These are phyloP conservation scores for Leucocoprinus birnbaumii DNA, from an alignment of 768 basidiomycete genomes.

Conservation along the genomic window DNA sequence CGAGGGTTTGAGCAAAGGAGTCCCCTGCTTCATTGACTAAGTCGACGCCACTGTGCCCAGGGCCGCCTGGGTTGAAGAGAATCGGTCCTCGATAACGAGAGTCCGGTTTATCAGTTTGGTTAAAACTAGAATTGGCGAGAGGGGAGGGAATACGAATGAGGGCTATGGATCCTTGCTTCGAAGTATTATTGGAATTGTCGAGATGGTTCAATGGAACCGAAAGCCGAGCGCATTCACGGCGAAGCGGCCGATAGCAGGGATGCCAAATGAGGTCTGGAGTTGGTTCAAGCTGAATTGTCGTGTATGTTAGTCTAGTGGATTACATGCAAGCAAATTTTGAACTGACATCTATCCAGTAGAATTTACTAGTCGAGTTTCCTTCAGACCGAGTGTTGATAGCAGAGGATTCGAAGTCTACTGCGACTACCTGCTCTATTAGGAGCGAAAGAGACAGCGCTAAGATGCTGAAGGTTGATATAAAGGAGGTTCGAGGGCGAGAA, in stretches of 20 bases:
- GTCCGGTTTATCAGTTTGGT: too few relatives aligned
- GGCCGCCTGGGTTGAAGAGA: conserved; percentile 47
- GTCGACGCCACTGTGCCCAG: conserved; percentile 41
- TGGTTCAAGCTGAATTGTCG: conserved; percentile 11
- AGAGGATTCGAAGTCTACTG: too few relatives aligned
- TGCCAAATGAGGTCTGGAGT: conserved; percentile 14
- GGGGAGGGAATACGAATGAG: conserved; percentile 40
- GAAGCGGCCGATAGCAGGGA: conserved; percentile 10
- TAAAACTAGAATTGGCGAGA: too few relatives aligned
- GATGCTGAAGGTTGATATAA: too few relatives aligned
- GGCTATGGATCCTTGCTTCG: conserved; percentile 38
- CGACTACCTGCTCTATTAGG: too few relatives aligned
- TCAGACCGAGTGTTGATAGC: too few relatives aligned
- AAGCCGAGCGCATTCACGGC: conserved; percentile 15
- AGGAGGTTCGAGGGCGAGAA: too few relatives aligned
- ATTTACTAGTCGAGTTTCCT: too few relatives aligned
- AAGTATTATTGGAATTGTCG: conserved; percentile 31
- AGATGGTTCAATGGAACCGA: conserved; percentile 17
- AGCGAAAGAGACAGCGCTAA: too few relatives aligned
- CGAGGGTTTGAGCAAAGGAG: conserved; percentile 27
- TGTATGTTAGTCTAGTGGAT: background rate
- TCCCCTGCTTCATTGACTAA: conserved; percentile 20
- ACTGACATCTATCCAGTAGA: conserved; percentile 6
- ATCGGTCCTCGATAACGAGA: conserved; percentile 38
- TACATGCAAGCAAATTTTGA: too few relatives aligned